phyloP scores from a whole-genome alignment of 179 eudicot genomes.

The Silene vulgaris region DNA sequence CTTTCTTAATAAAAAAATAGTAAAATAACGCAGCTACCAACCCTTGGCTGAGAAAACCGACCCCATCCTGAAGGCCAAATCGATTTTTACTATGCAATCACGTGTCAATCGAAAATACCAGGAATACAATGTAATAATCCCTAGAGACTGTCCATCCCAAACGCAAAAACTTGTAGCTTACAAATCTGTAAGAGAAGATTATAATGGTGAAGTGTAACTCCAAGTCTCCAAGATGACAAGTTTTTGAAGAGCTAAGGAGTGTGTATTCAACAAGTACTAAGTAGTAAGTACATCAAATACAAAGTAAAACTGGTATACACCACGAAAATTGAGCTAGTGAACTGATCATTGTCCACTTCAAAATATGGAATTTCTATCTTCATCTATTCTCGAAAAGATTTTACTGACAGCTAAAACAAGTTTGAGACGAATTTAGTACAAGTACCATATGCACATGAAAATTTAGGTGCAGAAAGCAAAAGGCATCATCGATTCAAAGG shows the following conservation, averaged over 20 bases:
- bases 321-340: conserved; percentile 15
- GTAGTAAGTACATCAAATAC: conserved; percentile 26
- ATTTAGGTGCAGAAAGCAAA: conserved; percentile 20
- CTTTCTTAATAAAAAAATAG: no score
- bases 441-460: conserved; percentile 25
- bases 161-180: neutral
- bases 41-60: no score
- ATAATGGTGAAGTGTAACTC: neutral
- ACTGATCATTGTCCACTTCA: conserved; percentile 8
- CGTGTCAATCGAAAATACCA: neutral
- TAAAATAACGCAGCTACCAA: no score
- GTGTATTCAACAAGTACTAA: conserved; percentile 19
- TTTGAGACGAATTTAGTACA: conserved; percentile 12
- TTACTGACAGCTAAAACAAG: conserved; percentile 13
- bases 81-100: neutral
- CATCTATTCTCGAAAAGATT: conserved; percentile 17
- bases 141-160: neutral
- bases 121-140: neutral
- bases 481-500: conserved; percentile 54
- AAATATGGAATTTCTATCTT: conserved; percentile 20
- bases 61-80: no score
- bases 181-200: neutral
- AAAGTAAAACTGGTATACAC: conserved; percentile 25
- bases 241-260: conserved; percentile 11
- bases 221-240: neutral